These are phyloP conservation scores for Citrus reticulata DNA, from an alignment of 345 rosid genomes.

Conservation along the genomic window DNA sequence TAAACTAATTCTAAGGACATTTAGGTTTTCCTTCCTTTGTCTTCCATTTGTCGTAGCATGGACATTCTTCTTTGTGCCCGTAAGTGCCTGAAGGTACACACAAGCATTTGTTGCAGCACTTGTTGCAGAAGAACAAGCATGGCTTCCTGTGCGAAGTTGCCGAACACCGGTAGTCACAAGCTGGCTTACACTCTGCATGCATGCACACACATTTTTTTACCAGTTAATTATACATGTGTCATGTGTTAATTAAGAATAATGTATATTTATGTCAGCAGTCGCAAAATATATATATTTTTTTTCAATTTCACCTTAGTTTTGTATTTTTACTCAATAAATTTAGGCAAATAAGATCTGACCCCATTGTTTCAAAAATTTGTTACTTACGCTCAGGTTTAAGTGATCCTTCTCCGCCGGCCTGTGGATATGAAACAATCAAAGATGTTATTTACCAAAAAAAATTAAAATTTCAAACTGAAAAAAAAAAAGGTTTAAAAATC, in stretches of 20 bases:
- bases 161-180: slow-evolving; percentile 44
- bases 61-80: slow-evolving; percentile 66
- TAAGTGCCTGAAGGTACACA: slow-evolving; percentile 85
- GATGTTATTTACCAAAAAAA: neutral
- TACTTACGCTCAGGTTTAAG: neutral
- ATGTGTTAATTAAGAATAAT: too few species aligned
- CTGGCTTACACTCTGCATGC: neutral
- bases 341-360: too few species aligned
- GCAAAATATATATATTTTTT: too few species aligned
- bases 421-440: neutral
- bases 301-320: too few species aligned
- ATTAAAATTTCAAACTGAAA: neutral
- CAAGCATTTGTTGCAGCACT: slow-evolving; percentile 68
- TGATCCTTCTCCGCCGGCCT: slow-evolving; percentile 24
- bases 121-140: slow-evolving; percentile 73
- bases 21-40: slow-evolving; percentile 63
- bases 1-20: slow-evolving; percentile 46
- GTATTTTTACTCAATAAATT: too few species aligned
- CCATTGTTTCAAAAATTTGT: too few species aligned
- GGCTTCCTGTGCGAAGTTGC: slow-evolving; percentile 64
- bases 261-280: too few species aligned
- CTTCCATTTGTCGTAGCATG: slow-evolving; percentile 75
- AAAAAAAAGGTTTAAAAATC: too few species aligned
- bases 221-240: neutral
- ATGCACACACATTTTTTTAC: neutral